Evolutionary conservation across 441 rosid genomes (phyloP).

Genomic region (Brassica hybrid): DNA sequence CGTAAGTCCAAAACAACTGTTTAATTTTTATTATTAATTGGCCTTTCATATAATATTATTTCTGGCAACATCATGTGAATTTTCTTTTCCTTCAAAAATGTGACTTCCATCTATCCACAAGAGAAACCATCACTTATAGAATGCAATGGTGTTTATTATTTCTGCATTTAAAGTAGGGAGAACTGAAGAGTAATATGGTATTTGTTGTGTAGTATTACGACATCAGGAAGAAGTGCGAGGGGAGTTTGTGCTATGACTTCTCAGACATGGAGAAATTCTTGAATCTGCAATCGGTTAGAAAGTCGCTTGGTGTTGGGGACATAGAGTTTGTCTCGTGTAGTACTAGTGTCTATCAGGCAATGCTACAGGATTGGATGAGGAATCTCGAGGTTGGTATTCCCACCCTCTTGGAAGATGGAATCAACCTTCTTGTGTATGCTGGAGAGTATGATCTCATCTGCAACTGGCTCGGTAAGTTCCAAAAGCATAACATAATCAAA

Average conservation of each 20-base stretch:
- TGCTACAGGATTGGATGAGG: background rate
- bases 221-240: conserved; percentile 6
- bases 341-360: conserved; percentile 1
- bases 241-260: conserved; percentile 2
- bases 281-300: background rate
- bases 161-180: background rate
- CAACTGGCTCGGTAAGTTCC: conserved; percentile 1
- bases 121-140: background rate
- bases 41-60: background rate
- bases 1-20: background rate
- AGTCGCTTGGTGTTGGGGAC: conserved; percentile 8
- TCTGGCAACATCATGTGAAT: background rate
- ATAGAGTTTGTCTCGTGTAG: conserved; percentile 1
- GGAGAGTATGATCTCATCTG: background rate
- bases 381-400: conserved; percentile 2
- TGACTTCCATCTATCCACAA: background rate
- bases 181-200: background rate
- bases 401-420: background rate
- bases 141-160: background rate
- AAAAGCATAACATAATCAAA: background rate
- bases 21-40: background rate
- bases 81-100: background rate
- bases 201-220: background rate
- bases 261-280: conserved; percentile 3
- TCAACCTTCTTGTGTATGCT: background rate